phyloP scores from a whole-genome alignment of 805 yeast species.

The Starmerella vaccinii region DNA sequence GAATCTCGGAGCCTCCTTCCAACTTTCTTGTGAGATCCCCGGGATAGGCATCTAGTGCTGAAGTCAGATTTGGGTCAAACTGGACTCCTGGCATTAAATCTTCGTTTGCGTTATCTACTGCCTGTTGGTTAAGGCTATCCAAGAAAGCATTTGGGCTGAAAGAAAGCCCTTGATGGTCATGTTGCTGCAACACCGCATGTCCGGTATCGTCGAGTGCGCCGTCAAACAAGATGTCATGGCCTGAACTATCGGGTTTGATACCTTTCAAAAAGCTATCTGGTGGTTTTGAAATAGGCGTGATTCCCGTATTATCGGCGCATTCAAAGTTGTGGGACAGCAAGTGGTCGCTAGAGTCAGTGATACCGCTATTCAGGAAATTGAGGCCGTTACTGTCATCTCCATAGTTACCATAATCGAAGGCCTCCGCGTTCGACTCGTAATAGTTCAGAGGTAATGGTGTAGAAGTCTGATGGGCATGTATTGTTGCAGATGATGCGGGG shows the following conservation, averaged over 20 bases:
- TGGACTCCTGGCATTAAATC: neutral
- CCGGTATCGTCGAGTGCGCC: too few species aligned
- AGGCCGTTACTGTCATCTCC: neutral
- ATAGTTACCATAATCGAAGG: neutral
- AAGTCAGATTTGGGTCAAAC: neutral
- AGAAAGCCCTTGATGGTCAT: too few species aligned
- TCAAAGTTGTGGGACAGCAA: too few species aligned
- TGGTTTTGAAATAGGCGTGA: too few species aligned
- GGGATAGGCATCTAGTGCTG: neutral
- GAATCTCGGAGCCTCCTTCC: too few species aligned
- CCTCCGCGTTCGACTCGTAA: neutral
- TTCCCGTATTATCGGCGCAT: too few species aligned
- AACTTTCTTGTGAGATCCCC: too few species aligned
- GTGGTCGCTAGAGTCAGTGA: neutral
- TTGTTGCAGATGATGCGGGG: neutral
- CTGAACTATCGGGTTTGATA: too few species aligned
- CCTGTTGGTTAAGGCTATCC: neutral
- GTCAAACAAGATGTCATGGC: too few species aligned
- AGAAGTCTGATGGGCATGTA: constrained; percentile 1
- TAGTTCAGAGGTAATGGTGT: neutral
- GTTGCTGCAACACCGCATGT: too few species aligned
- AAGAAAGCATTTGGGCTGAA: too few species aligned
- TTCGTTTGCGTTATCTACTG: neutral
- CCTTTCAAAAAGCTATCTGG: too few species aligned
- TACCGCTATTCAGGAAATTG: neutral